phyloP scores from a whole-genome alignment of 2,329 filamentous ascomycete genomes.

The Iodosphaeria phyllophila region DNA sequence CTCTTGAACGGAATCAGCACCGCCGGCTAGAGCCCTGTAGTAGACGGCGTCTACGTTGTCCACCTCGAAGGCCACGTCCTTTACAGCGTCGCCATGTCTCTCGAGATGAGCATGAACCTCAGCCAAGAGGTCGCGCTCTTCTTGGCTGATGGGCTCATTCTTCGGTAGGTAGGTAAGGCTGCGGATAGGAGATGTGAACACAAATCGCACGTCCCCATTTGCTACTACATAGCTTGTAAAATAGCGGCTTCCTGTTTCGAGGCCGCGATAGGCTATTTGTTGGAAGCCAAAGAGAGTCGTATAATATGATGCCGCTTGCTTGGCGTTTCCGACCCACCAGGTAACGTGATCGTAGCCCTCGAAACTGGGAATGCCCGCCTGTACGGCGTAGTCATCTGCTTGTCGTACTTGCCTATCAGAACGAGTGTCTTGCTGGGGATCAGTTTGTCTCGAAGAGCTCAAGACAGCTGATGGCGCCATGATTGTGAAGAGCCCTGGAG shows the following conservation, averaged over 20 bases:
- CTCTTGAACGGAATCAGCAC: conserved; percentile 40
- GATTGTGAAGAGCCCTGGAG: too few species aligned
- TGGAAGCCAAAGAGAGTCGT: conserved; percentile 73
- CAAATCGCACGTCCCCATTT: conserved; percentile 61
- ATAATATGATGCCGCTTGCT: conserved; percentile 84
- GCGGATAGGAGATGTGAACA: conserved; percentile 67
- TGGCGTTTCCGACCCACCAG: conserved; percentile 95
- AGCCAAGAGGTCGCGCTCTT: conserved; percentile 45
- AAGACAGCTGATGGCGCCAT: conserved; percentile 43
- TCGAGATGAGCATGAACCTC: conserved; percentile 74
- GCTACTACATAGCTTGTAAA: conserved; percentile 70
- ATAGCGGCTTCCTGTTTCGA: conserved; percentile 71
- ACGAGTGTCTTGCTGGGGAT: conserved; percentile 13
- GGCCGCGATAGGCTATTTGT: conserved; percentile 64
- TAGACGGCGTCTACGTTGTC: conserved; percentile 76
- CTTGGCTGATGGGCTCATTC: conserved; percentile 40
- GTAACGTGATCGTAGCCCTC: conserved; percentile 82
- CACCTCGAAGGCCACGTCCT: conserved; percentile 89
- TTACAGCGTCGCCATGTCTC: conserved; percentile 81
- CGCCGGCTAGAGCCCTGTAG: conserved; percentile 46
- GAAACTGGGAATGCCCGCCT: conserved; percentile 37
- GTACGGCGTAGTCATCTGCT: conserved; percentile 35
- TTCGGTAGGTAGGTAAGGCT: conserved; percentile 32
- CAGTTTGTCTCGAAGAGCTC: conserved; percentile 25
- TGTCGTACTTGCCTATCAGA: conserved; percentile 3